Evolutionary conservation across 2,329 filamentous ascomycete genomes (phyloP).

Genomic region (Claviceps sp.): DNA sequence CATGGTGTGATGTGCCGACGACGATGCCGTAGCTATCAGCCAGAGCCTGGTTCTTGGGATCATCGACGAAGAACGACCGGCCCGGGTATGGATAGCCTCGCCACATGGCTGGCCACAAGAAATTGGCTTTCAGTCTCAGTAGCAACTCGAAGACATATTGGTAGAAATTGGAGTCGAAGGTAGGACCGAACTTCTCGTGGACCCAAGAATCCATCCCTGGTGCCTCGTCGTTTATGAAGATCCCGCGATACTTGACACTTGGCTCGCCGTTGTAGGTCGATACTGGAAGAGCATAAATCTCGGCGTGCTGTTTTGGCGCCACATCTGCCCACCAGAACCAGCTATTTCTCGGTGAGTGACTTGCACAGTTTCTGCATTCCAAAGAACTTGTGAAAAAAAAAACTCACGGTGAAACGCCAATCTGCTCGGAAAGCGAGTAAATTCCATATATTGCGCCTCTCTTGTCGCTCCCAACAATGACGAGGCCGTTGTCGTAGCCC

Average conservation of each 20-base stretch:
- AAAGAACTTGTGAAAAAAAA: neutral
- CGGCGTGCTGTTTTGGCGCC: slow-evolving; percentile 28
- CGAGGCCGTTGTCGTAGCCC: slow-evolving; percentile 28
- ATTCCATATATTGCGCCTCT: slow-evolving; percentile 47
- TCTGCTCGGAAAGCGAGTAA: slow-evolving; percentile 47
- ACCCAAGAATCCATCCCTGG: slow-evolving; percentile 40
- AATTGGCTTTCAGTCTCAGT: slow-evolving; percentile 46
- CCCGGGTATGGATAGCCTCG: slow-evolving; percentile 31
- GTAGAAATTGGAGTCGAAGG: slow-evolving; percentile 45
- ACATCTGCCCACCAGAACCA: slow-evolving; percentile 52
- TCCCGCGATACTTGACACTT: slow-evolving; percentile 44
- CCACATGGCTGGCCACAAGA: slow-evolving; percentile 57
- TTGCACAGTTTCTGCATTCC: neutral
- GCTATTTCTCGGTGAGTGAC: slow-evolving; percentile 7
- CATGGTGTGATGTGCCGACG: slow-evolving; percentile 50
- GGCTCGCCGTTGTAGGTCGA: slow-evolving; percentile 29
- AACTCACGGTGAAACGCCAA: slow-evolving; percentile 40
- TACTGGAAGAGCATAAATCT: slow-evolving; percentile 32
- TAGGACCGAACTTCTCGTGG: slow-evolving; percentile 30
- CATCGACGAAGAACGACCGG: slow-evolving; percentile 49
- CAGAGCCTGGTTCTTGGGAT: slow-evolving; percentile 41
- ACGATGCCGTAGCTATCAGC: slow-evolving; percentile 52
- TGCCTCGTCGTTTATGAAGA: slow-evolving; percentile 45
- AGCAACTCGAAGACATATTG: slow-evolving; percentile 49
- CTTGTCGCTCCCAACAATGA: slow-evolving; percentile 45